Base-by-base conservation (phyloP, 78 protist species). In the Guillardia theta region DNA sequence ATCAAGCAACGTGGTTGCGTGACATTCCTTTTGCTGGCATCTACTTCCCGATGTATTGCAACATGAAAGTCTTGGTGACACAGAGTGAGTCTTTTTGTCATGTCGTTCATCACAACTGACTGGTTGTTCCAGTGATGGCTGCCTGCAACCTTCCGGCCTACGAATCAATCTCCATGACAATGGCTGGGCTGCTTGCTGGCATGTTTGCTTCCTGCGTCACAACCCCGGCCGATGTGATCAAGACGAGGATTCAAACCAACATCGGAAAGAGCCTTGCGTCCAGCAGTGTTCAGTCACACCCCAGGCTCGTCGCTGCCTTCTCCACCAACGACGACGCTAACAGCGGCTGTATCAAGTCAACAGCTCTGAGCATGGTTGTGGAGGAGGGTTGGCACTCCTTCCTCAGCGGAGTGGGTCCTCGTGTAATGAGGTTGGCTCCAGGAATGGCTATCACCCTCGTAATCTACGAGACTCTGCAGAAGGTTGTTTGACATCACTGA, bases 11-110 rank as follows among this genome's bases (percentile, higher is more conserved):
- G 41, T 53, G 96, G 21, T 39, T 95, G 1, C 93, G 98, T 22
- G 98, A 97, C 88, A 88, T 97, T 22, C 98, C 98, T 41, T 97
- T 97, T 94, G 94, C 97, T 43, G 97, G 95, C 45, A 97, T 97
- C 33, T 97, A 96, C 93, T 97, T 96, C 97, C 97, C 98, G 5
- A 78, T 94, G 8, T 97, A 96, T 48, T 97, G 96, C 39, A 53
- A 95, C 80, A 77, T 94, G 93, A 97, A 97, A 70, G 88, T 93
- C 27, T 8, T 70, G 9, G 37, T 97, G n/a, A n/a, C n/a, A n/a
- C n/a, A n/a, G n/a, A n/a, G n/a, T n/a, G n/a, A n/a, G n/a, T n/a
- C n/a, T n/a, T n/a, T n/a, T n/a, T n/a, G n/a, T n/a, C n/a, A n/a
- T n/a, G n/a, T n/a, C n/a, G n/a, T n/a, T n/a, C n/a, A n/a, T n/a